phyloP scores from a whole-genome alignment of 2,329 filamentous ascomycete species.

The Pseudogymnoascus verrucosus region DNA sequence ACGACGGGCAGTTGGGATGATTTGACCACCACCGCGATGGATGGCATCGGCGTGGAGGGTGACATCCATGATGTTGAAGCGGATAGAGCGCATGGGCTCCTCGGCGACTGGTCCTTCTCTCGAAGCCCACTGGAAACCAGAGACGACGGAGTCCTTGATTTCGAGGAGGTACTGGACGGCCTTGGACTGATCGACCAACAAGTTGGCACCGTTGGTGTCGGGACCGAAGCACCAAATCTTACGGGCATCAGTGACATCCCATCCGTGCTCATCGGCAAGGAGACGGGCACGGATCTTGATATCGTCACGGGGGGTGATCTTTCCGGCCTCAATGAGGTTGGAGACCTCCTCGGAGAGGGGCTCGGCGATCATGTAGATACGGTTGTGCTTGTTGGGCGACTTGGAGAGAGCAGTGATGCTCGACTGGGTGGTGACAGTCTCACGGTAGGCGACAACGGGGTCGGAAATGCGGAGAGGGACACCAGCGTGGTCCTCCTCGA shows the following conservation, averaged over 20 bases:
- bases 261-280: constrained; percentile 93
- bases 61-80: constrained; percentile 99
- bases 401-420: constrained; percentile 97
- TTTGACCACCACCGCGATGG: constrained; percentile 97
- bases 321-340: constrained; percentile 82
- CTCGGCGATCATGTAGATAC: constrained; percentile 91
- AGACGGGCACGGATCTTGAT: constrained; percentile 97
- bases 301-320: constrained; percentile 92
- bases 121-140: constrained; percentile 99
- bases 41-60: constrained; percentile 99
- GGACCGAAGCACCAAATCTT: constrained; percentile 99
- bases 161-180: constrained; percentile 99
- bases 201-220: constrained; percentile 94
- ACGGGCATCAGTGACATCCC: constrained; percentile 99
- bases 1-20: constrained; percentile 97
- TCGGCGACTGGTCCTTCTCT: constrained; percentile 96
- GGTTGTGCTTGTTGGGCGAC: constrained; percentile 99
- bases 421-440: constrained; percentile 78
- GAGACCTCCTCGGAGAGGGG: constrained; percentile 89
- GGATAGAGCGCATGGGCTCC: constrained; percentile 93
- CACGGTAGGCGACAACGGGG: constrained; percentile 97
- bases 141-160: constrained; percentile 99
- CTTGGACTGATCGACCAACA: constrained; percentile 99
- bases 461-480: constrained; percentile 96
- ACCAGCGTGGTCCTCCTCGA: constrained; percentile 98